phyloP scores from a whole-genome alignment of 352 stramenopile genomes.

The Globisporangium takayamanum region DNA sequence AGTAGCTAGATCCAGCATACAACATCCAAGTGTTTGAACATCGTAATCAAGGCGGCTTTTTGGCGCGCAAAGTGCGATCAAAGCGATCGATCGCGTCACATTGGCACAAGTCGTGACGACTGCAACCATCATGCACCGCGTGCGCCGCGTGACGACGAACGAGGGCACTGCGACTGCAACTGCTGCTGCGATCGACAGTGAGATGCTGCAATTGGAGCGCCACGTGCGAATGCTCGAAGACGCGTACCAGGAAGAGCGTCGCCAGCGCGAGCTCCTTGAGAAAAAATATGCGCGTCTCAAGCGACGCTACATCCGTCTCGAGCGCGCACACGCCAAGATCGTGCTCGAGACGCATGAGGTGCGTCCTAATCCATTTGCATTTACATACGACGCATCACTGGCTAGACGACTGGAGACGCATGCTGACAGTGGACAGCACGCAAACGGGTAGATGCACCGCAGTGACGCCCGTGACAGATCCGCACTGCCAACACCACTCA shows the following conservation, averaged over 20 bases:
- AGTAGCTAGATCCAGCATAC: too few relatives aligned
- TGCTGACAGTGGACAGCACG: slow-evolving; percentile 5
- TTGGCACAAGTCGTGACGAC: not conserved
- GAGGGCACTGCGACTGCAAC: not conserved
- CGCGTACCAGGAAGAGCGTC: slow-evolving; percentile 39
- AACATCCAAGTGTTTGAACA: too few relatives aligned
- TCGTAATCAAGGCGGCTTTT: not conserved
- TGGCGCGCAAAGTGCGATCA: not conserved
- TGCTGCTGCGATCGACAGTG: not conserved
- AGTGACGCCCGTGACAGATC: not conserved
- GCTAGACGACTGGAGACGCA: not conserved
- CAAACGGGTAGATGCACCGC: not conserved
- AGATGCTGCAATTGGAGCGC: slow-evolving; percentile 18
- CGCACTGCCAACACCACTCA: too few relatives aligned
- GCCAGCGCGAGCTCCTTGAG: slow-evolving; percentile 44
- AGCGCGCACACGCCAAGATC: slow-evolving; percentile 41
- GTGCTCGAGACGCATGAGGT: slow-evolving; percentile 18
- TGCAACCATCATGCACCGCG: not conserved
- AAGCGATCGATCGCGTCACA: not conserved
- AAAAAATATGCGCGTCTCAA: slow-evolving; percentile 73
- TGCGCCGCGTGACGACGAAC: slow-evolving; percentile 1
- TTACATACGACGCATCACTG: not conserved
- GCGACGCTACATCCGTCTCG: slow-evolving; percentile 51
- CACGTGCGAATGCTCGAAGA: slow-evolving; percentile 35
- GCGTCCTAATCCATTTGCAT: not conserved